phyloP scores from a whole-genome alignment of 2,329 filamentous ascomycete genomes.

The Neofusicoccum laricinum region DNA sequence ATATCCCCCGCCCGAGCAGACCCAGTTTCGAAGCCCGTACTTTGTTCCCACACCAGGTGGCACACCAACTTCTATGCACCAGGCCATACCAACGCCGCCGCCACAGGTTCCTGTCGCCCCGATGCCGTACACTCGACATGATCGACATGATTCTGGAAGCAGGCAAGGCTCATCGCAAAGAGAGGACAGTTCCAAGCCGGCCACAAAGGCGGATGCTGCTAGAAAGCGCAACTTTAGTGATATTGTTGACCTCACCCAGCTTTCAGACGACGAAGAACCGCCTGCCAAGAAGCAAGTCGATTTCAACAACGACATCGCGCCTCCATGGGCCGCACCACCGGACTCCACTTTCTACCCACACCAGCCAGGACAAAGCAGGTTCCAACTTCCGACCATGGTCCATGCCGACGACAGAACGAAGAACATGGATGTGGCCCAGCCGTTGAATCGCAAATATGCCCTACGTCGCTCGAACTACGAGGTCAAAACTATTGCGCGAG shows the following conservation, averaged over 20 bases:
- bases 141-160: slow-evolving; percentile 28
- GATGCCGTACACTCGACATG: slow-evolving; percentile 28
- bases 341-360: not conserved
- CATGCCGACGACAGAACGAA: slow-evolving; percentile 18
- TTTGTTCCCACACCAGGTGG: not conserved
- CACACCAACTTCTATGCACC: not conserved
- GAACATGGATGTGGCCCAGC: slow-evolving; percentile 38
- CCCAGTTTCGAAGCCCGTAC: slow-evolving; percentile 14
- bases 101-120: slow-evolving; percentile 28
- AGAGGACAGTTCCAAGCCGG: slow-evolving; percentile 26
- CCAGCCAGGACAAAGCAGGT: not conserved
- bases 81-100: slow-evolving; percentile 19
- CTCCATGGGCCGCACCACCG: slow-evolving; percentile 1
- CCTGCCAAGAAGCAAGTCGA: slow-evolving; percentile 29
- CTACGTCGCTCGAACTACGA: slow-evolving; percentile 55
- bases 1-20: not conserved
- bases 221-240: slow-evolving; percentile 55
- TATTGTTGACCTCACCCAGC: slow-evolving; percentile 50
- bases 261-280: slow-evolving; percentile 47
- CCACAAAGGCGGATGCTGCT: slow-evolving; percentile 55
- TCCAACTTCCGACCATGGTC: slow-evolving; percentile 9
- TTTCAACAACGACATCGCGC: not conserved
- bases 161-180: not conserved
- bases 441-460: slow-evolving; percentile 47
- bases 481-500: slow-evolving; percentile 60